These are phyloP conservation scores for Leccinum insolens DNA, from an alignment of 1,284 basidiomycete genomes.

Conservation along the genomic window DNA sequence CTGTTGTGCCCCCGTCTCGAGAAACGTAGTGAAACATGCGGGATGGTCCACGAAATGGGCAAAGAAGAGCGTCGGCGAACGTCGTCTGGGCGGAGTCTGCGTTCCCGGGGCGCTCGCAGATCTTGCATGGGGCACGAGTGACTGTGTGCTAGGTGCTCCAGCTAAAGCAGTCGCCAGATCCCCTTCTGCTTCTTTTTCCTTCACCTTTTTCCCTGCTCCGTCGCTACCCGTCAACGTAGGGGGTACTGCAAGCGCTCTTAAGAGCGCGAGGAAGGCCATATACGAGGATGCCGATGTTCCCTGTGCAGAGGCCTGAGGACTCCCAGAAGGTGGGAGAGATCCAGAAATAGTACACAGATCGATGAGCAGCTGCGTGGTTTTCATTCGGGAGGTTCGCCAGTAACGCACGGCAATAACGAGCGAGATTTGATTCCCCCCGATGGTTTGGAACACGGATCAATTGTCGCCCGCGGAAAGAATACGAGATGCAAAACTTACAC, in stretches of 20 bases:
- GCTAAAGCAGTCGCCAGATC: constrained; percentile 19
- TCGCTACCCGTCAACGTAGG: constrained; percentile 39
- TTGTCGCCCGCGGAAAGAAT: too few species aligned
- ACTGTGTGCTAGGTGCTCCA: constrained; percentile 34
- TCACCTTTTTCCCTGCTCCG: constrained; percentile 35
- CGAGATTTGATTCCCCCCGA: too few species aligned
- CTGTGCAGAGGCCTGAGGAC: constrained; percentile 27
- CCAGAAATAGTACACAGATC: constrained; percentile 85
- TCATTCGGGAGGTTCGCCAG: constrained; percentile 63
- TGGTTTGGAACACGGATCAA: too few species aligned
- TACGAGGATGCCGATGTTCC: constrained; percentile 58
- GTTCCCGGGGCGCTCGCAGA: constrained; percentile 23
- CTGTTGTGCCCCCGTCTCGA: constrained; percentile 83
- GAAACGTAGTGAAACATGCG: constrained; percentile 59
- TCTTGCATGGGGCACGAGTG: constrained; percentile 9
- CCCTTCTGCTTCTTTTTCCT: constrained; percentile 22
- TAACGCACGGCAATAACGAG: too few species aligned
- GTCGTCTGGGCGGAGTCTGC: constrained; percentile 49
- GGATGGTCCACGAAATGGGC: constrained; percentile 94
- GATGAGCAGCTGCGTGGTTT: constrained; percentile 89
- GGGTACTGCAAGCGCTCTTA: constrained; percentile 50
- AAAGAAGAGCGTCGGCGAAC: constrained; percentile 89
- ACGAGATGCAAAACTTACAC: too few species aligned
- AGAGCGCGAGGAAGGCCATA: constrained; percentile 78
- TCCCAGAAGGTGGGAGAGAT: constrained; percentile 38